Conservation (phyloP, 768 basidiomycete species). For the Galerina marginata region DNA sequence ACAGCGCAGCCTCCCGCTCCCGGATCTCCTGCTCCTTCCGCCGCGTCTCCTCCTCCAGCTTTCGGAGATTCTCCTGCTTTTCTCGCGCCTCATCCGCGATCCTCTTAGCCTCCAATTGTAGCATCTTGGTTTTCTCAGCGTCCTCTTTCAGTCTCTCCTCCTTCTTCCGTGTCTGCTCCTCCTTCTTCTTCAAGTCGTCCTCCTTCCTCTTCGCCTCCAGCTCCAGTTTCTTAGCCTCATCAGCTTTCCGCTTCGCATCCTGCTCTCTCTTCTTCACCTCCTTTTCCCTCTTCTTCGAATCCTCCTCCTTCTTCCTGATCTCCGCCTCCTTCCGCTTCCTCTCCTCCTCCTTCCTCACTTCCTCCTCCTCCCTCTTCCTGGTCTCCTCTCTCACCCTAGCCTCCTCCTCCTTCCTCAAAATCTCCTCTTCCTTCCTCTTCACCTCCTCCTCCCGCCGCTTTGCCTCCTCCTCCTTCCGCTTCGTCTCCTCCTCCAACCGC, state of each 20-base stretch:
- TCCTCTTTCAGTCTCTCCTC: constrained; percentile 19
- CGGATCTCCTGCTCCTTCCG: constrained; percentile 32
- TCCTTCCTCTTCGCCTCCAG: constrained; percentile 29
- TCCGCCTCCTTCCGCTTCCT: constrained; percentile 29
- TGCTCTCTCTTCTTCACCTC: constrained; percentile 32
- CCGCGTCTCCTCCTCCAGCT: constrained; percentile 27
- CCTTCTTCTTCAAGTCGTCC: constrained; percentile 26
- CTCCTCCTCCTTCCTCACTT: constrained; percentile 28
- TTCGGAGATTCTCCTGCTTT: constrained; percentile 33
- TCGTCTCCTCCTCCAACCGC: constrained; percentile 20
- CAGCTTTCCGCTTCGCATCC: constrained; percentile 23
- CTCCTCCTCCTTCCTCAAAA: constrained; percentile 28
- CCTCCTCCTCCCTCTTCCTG: constrained; percentile 32
- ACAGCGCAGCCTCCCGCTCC: constrained; percentile 33
- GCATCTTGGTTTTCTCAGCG: constrained; percentile 32
- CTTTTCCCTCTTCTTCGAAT: constrained; percentile 33
- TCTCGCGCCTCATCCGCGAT: constrained; percentile 27
- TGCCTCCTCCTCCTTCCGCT: constrained; percentile 18
- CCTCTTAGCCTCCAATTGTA: constrained; percentile 33
- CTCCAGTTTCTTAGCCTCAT: constrained; percentile 25
- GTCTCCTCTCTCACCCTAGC: constrained; percentile 25
- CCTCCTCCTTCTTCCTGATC: constrained; percentile 28
- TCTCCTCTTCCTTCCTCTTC: constrained; percentile 19
- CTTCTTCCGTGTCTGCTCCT: constrained; percentile 27
- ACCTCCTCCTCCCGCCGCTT: constrained; percentile 27